phyloP scores from a whole-genome alignment of 129 eudicot genomes.

The Chrysanthemum seticuspe region DNA sequence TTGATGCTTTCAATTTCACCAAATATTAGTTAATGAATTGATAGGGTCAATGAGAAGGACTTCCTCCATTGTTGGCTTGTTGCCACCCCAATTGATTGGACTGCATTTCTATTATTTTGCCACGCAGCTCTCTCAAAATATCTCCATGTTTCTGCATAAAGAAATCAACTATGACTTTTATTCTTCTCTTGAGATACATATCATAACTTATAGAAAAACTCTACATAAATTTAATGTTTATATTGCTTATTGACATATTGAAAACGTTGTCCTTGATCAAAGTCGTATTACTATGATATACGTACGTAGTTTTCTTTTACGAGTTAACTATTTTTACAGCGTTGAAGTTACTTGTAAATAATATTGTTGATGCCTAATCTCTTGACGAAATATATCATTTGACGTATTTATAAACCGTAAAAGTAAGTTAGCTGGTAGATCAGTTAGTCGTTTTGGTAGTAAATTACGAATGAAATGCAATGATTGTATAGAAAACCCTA shows the following conservation, averaged over 20 bases:
- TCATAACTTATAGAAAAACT: background rate
- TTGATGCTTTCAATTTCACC: constrained; percentile 12
- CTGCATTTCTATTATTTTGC: background rate
- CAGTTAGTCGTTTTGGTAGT: no score
- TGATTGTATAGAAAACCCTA: no score
- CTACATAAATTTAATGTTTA: background rate
- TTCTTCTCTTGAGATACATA: background rate
- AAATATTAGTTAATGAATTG: constrained; percentile 4
- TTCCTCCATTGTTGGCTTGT: constrained; percentile 2
- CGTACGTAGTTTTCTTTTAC: no score
- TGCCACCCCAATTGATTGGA: background rate
- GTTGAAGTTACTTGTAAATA: no score
- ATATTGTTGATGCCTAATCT: no score
- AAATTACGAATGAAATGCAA: no score
- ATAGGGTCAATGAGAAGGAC: constrained; percentile 22
- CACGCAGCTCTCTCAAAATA: constrained; percentile 13
- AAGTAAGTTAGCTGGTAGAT: no score
- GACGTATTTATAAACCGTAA: no score
- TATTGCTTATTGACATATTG: background rate
- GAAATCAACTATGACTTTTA: background rate
- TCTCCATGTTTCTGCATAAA: constrained; percentile 10
- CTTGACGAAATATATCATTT: no score
- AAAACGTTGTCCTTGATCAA: no score
- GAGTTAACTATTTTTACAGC: no score
- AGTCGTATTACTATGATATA: no score